Percentiles rank a stretch among this genome's conserved stretches.
Evolutionary conservation across 805 yeast genomes (phyloP).

Genomic region (Ogataea dorogensis): DNA sequence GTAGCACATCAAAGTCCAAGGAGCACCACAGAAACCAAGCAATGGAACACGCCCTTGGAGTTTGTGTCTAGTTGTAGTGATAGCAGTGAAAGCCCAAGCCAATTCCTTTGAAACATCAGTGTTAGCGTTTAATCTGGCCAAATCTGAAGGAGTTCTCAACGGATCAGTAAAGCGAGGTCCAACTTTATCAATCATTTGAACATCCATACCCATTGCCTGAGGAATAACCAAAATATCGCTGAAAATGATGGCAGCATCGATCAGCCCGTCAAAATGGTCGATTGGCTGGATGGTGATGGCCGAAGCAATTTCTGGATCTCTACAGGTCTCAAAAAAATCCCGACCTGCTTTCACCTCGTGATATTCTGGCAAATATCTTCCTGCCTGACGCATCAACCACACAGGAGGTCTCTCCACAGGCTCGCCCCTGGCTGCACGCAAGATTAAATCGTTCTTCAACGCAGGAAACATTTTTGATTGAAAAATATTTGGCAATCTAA

Average conservation of each 20-base stretch:
- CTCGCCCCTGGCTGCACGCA: slow-evolving; percentile 90
- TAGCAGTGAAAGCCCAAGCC: slow-evolving; percentile 95
- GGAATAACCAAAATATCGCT: slow-evolving; percentile 95
- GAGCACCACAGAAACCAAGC: slow-evolving; percentile 95
- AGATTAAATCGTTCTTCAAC: slow-evolving; percentile 82
- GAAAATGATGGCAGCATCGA: slow-evolving; percentile 97
- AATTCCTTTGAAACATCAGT: slow-evolving; percentile 75
- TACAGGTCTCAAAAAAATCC: slow-evolving; percentile 93
- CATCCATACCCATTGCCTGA: slow-evolving; percentile 96
- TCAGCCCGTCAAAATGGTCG: slow-evolving; percentile 79
- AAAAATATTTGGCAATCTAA: no score
- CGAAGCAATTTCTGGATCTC: slow-evolving; percentile 91
- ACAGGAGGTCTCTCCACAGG: slow-evolving; percentile 94
- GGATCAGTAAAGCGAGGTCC: slow-evolving; percentile 95
- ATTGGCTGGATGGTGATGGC: slow-evolving; percentile 95
- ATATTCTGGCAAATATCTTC: slow-evolving; percentile 88
- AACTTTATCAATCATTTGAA: slow-evolving; percentile 88
- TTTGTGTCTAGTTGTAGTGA: slow-evolving; percentile 82
- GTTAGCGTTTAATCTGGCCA: slow-evolving; percentile 49
- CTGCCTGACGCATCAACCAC: slow-evolving; percentile 99
- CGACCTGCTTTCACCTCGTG: slow-evolving; percentile 80
- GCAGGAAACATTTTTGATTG: slow-evolving; percentile 56
- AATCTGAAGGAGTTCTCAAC: slow-evolving; percentile 68
- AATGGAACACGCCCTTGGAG: slow-evolving; percentile 90
- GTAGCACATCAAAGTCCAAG: slow-evolving; percentile 95